Evolutionary conservation across 805 yeast genomes (phyloP).

Genomic region (Sugiyamaella valdiviana): DNA sequence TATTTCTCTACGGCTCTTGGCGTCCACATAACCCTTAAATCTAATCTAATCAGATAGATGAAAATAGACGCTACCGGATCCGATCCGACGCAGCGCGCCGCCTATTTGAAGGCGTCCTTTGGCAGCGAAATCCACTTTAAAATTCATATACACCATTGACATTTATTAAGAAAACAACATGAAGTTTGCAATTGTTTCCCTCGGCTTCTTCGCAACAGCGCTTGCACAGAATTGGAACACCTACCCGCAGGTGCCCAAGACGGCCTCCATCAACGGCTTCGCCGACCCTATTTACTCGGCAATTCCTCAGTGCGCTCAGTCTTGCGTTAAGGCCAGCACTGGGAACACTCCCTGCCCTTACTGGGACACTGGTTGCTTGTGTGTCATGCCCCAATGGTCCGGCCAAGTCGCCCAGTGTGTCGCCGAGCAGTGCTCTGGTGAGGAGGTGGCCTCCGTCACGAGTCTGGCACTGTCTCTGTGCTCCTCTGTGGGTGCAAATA

Average conservation of each 20-base stretch:
- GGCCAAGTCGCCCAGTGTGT: slow-evolving; percentile 42
- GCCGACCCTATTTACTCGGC: slow-evolving; percentile 39
- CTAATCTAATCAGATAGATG: slow-evolving; percentile 1
- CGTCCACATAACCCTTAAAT: neutral
- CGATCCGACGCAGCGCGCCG: too few species aligned
- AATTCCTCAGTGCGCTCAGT: slow-evolving; percentile 40
- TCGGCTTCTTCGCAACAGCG: slow-evolving; percentile 2
- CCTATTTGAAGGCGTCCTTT: too few species aligned
- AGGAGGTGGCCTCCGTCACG: slow-evolving; percentile 30
- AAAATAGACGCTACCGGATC: too few species aligned
- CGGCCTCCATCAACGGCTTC: slow-evolving; percentile 44
- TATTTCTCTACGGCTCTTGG: too few species aligned
- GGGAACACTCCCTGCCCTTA: slow-evolving; percentile 46
- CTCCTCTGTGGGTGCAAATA: slow-evolving; percentile 38
- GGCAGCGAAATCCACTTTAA: too few species aligned
- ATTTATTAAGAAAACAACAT: too few species aligned
- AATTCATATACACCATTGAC: too few species aligned
- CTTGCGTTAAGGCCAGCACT: slow-evolving; percentile 33
- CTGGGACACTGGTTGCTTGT: slow-evolving; percentile 48
- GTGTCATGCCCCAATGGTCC: slow-evolving; percentile 49
- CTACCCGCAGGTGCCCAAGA: slow-evolving; percentile 42
- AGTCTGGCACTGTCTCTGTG: slow-evolving; percentile 40
- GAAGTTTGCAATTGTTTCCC: slow-evolving; percentile 5
- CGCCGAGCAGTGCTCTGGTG: slow-evolving; percentile 36
- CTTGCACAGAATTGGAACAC: slow-evolving; percentile 37